Percentiles rank a stretch among this genome's conserved stretches.
phyloP scores from a whole-genome alignment of 208 protist species.

The Blechomonas ayalai region DNA sequence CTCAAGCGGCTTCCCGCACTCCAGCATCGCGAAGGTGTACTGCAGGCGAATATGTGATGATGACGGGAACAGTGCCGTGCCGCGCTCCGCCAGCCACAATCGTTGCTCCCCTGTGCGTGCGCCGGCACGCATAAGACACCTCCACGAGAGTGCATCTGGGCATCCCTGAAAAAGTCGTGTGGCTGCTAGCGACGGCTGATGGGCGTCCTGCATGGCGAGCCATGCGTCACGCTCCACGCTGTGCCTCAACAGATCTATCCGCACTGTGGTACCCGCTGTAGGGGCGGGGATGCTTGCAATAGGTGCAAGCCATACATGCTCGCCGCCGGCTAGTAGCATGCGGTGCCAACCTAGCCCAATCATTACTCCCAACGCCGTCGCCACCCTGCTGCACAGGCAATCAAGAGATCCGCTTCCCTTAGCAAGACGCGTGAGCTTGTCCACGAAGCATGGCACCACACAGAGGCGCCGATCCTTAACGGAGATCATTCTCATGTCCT shows the following conservation, averaged over 20 bases:
- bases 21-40: slow-evolving; percentile 23
- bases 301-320: slow-evolving; percentile 1
- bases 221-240: slow-evolving; percentile 15
- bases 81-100: slow-evolving; percentile 56
- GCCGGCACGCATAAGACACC: slow-evolving; percentile 40
- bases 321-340: slow-evolving; percentile 2
- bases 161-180: slow-evolving; percentile 26
- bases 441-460: slow-evolving; percentile 9
- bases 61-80: slow-evolving; percentile 42
- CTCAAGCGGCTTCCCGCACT: background rate
- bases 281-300: background rate
- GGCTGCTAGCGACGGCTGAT: background rate
- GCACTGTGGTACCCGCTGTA: background rate
- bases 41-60: slow-evolving; percentile 53
- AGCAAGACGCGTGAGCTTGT: slow-evolving; percentile 4
- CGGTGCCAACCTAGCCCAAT: slow-evolving; percentile 17
- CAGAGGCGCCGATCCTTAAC: slow-evolving; percentile 14
- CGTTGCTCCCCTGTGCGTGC: slow-evolving; percentile 22
- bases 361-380: slow-evolving; percentile 12
- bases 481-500: too few species aligned
- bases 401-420: slow-evolving; percentile 8
- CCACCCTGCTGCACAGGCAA: slow-evolving; percentile 11
- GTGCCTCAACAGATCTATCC: slow-evolving; percentile 4
- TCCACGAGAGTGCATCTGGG: slow-evolving; percentile 43
- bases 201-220: slow-evolving; percentile 7